Evolutionary conservation across 345 rosid species (phyloP).

Genomic region (Cardamine chenopodiifolia): DNA sequence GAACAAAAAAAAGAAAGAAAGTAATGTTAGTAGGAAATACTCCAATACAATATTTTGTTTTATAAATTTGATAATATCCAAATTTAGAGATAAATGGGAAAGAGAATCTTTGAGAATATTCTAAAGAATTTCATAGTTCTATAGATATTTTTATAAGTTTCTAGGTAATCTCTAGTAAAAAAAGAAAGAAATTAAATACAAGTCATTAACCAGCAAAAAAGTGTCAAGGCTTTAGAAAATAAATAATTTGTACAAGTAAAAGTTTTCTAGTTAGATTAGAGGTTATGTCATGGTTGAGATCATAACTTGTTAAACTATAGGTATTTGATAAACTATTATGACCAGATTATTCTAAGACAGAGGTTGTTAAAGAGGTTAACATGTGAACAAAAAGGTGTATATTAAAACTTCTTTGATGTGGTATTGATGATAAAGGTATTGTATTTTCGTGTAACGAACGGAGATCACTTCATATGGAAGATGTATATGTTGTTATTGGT

Average conservation of each 20-base stretch:
- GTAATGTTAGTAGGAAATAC: not conserved
- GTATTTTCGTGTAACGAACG: too few relatives aligned
- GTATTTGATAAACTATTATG: not conserved
- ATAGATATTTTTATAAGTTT: not conserved
- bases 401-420: too few relatives aligned
- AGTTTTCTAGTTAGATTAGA: not conserved
- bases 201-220: not conserved
- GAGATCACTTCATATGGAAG: too few relatives aligned
- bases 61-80: not conserved
- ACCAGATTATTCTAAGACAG: not conserved
- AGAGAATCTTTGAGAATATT: not conserved
- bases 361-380: not conserved
- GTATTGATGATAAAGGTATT: too few relatives aligned
- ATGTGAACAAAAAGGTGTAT: not conserved
- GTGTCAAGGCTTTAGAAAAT: too few relatives aligned
- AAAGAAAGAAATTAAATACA: not conserved
- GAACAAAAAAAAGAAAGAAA: too few relatives aligned
- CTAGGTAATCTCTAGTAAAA: not conserved
- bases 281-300: not conserved
- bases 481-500: too few relatives aligned
- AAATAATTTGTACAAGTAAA: too few relatives aligned
- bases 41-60: too few relatives aligned
- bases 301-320: not conserved
- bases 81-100: not conserved
- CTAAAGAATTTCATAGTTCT: not conserved